Evolutionary conservation across 2,329 filamentous ascomycete genomes (phyloP), one percentile per base, ranked within the genome.

Genomic region (Cladophialophora carrionii): DNA sequence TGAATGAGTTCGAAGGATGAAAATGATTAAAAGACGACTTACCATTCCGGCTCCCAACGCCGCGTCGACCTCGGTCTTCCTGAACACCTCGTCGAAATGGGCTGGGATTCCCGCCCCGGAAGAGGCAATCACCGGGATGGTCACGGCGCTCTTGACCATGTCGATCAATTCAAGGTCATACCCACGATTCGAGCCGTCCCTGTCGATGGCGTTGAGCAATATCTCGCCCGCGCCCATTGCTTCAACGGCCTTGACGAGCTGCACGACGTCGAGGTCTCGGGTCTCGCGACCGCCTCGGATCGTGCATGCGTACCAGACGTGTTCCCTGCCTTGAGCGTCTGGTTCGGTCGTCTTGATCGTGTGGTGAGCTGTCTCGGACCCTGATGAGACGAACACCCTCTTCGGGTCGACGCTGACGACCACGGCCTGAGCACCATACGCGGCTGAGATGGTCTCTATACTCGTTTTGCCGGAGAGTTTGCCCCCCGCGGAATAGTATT

Each of bases 261-360:
- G 90, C 14, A 93, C 86, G 17, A 97, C 95, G 76, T 98, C 94
- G 71, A 98, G 83, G 76, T 98, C 92, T 66, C 93, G 87, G n/a
- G 90, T 93, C 80, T 98, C 94, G 67, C 95, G 88, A 6, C 95
- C 95, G 54, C 95, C 95, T 80, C 94, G 96, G 80, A 96, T 92
- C 6, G 95, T 99, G 80, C 95, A 98, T 64, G 95, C 93, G 77
- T 97, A 99, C 94, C 94, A 99, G 81, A 92, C 96, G 78, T 87
- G 90, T 59, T 82, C 80, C 77, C 97, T 91, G 31, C 92, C 92
- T 20, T 68, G 32, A 24, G 90, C 88, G 8, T 93, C 92, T 0
- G 87, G 87, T 67, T 81, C 85, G 0, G 79, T 76, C 0, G 94
- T 96, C 73, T 84, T 81, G 74, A 97, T 81, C 14, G 89, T 91